A percentile compares a stretch with the other conserved stretches of the same genome.
Conservation (phyloP, 805 yeast genomes). For the Saccharomycopsis schoenii region DNA sequence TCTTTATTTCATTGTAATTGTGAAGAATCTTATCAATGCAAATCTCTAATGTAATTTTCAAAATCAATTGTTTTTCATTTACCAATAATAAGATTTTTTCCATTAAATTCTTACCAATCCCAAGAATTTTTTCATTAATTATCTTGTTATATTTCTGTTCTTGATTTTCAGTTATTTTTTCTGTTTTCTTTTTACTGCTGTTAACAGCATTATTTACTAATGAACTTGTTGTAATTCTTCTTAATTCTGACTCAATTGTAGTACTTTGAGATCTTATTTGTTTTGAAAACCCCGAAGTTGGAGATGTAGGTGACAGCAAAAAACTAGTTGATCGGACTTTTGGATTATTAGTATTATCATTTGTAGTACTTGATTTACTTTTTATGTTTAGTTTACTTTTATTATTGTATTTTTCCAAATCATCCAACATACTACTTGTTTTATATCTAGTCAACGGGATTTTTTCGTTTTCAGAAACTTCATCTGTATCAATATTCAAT, state of each 20-base stretch:
- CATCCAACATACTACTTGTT: constrained; percentile 18
- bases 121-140: not conserved
- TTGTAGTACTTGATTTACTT: not conserved
- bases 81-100: constrained; percentile 6
- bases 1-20: not conserved
- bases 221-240: not conserved
- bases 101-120: constrained; percentile 8
- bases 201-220: not conserved
- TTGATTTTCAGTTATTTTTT: not conserved
- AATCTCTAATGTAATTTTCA: constrained; percentile 17
- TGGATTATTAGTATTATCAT: not conserved
- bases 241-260: constrained; percentile 6
- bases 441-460: constrained; percentile 8
- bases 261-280: constrained; percentile 1
- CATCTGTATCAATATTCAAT: not conserved
- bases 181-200: not conserved
- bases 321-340: not conserved
- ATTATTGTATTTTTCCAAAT: constrained; percentile 8
- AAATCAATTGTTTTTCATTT: not conserved
- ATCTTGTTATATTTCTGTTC: not conserved
- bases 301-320: not conserved
- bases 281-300: not conserved
- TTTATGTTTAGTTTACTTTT: too few species aligned
- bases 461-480: not conserved
- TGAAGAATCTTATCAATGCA: constrained; percentile 16